Evolutionary conservation across 768 basidiomycete species (phyloP), one percentile per base, ranked within the genome.

Genomic region (Cyathus striatus): DNA sequence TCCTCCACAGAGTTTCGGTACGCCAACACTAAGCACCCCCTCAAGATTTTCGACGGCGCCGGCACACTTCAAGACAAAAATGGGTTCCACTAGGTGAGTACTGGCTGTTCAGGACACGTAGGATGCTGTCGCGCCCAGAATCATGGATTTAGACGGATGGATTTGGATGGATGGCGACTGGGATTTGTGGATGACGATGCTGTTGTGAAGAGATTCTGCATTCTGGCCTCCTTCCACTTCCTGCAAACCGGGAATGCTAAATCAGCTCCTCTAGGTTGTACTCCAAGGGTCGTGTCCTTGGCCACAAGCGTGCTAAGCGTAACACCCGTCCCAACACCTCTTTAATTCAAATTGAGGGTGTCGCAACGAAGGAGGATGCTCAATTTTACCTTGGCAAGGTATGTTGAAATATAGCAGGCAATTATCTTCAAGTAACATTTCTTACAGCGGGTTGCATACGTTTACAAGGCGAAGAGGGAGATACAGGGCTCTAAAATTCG

Each of bases 361-460:
- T 97, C 44, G 80, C 82, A 51, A 84, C 72, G 58, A 90, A 93
- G 70, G 81, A 95, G 72, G 93, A 95, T 61, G 90, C 94, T 30
- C 86, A 91, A 64, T 95, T 93, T 70, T 99, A 99, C 79, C 82
- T 98, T 49, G 96, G 96, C 62, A 99, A 99, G 87, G 92, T 96
- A 55, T 56, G 79, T 59, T 20, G 20, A 10, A 10, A 16, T 30
- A 30, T 30, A 30, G 27, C 16, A 30, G 27, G 16, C 10, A 30
- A n/a, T 10, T 30, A 10, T 10, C 16, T 30, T 16, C 16, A 2
- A 30, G 10, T 30, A 16, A 47, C 24, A 26, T 16, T 46, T 40
- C 33, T 30, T 32, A 18, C 55, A 96, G 93, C 89, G 95, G 56
- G 79, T 99, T 50, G 96, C 96, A 47, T 99, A 86, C 69, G 93